Conservation (phyloP, 106 monocot species). For the Dendrobium catenatum region DNA sequence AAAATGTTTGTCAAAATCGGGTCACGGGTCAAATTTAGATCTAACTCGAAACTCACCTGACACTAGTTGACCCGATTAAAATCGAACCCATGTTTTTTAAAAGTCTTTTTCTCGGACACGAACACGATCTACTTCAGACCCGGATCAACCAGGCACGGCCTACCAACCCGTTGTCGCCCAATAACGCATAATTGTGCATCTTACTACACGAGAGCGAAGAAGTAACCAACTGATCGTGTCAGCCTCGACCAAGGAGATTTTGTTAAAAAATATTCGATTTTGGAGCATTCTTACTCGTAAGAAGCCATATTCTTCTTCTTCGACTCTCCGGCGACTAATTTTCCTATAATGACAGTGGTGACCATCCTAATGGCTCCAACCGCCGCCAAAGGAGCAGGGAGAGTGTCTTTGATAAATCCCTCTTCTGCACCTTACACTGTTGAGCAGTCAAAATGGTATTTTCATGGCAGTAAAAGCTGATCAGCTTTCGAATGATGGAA, state of each 20-base stretch:
- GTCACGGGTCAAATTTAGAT: no score
- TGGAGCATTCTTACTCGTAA: conserved; percentile 48
- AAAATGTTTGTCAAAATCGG: no score
- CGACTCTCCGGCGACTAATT: conserved; percentile 18
- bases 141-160: no score
- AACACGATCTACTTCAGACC: no score
- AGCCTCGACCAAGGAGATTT: conserved; percentile 57
- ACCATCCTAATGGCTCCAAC: conserved; percentile 33
- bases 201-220: no score
- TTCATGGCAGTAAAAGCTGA: conserved; percentile 25
- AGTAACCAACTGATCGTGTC: conserved; percentile 55
- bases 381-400: conserved; percentile 23
- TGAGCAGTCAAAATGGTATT: conserved; percentile 19
- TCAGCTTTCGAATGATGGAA: conserved; percentile 30
- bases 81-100: no score
- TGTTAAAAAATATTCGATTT: conserved; percentile 47
- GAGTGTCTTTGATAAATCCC: conserved; percentile 16
- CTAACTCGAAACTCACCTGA: no score
- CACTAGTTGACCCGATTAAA: no score
- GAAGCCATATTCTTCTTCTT: conserved; percentile 39
- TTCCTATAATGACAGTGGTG: conserved; percentile 24
- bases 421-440: conserved; percentile 7
- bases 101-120: no score
- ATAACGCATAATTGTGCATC: no score
- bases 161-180: no score